Percentiles rank a stretch among this genome's conserved stretches.
Conservation (phyloP, 2,329 filamentous ascomycete genomes). For the Myriosclerotinia scirpicola region DNA sequence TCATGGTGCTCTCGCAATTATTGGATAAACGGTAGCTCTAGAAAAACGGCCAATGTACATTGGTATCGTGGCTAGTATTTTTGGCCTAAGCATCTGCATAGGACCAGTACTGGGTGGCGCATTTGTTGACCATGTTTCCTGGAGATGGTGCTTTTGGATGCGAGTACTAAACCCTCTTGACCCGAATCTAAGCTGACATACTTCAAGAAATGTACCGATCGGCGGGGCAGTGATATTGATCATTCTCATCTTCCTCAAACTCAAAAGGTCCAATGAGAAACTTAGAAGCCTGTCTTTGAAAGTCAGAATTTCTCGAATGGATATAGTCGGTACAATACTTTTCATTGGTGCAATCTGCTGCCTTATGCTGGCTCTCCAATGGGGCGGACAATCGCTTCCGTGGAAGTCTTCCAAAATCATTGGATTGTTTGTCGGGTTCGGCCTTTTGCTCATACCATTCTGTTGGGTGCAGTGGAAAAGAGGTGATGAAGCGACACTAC, state of each 20-base stretch:
- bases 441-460: slow-evolving; percentile 34
- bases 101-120: slow-evolving; percentile 63
- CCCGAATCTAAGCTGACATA: neutral
- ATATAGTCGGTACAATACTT: slow-evolving; percentile 41
- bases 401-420: slow-evolving; percentile 42
- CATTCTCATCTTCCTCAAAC: slow-evolving; percentile 44
- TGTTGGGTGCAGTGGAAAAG: slow-evolving; percentile 33
- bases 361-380: slow-evolving; percentile 45
- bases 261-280: slow-evolving; percentile 42
- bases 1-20: slow-evolving; percentile 51
- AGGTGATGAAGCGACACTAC: slow-evolving; percentile 36
- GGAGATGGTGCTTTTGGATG: slow-evolving; percentile 43
- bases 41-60: slow-evolving; percentile 19
- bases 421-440: slow-evolving; percentile 40
- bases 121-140: slow-evolving; percentile 52
- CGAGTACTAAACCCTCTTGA: slow-evolving; percentile 27
- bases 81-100: slow-evolving; percentile 25
- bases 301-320: slow-evolving; percentile 36
- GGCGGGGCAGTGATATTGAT: slow-evolving; percentile 42
- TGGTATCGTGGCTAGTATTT: slow-evolving; percentile 23
- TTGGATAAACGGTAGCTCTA: slow-evolving; percentile 47
- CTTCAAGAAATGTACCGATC: slow-evolving; percentile 33
- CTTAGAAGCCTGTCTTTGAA: slow-evolving; percentile 27
- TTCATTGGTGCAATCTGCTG: slow-evolving; percentile 43
- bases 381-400: slow-evolving; percentile 42